phyloP scores from a whole-genome alignment of 2,329 filamentous ascomycete genomes.

The Pyricularia grisea region DNA sequence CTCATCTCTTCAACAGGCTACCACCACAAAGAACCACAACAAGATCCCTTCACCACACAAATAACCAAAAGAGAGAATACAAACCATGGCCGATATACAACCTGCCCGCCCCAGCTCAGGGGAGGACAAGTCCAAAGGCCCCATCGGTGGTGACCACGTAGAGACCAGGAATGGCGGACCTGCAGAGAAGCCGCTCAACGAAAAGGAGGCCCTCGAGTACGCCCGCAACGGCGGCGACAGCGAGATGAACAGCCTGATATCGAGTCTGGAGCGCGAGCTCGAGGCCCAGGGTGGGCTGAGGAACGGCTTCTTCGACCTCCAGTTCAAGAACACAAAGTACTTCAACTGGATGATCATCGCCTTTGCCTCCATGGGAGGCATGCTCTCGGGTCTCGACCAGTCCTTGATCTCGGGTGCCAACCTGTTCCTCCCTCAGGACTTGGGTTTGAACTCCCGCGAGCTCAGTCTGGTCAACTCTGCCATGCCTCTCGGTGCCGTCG shows the following conservation, averaged over 20 bases:
- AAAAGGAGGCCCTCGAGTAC: background rate
- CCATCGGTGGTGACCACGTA: background rate
- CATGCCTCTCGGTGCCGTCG: slow-evolving; percentile 64
- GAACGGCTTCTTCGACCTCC: slow-evolving; percentile 23
- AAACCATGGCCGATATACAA: background rate
- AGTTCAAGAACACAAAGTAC: slow-evolving; percentile 29
- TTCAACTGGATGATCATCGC: slow-evolving; percentile 61
- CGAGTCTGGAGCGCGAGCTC: background rate
- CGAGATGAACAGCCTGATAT: background rate
- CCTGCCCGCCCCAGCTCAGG: background rate
- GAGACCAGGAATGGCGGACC: background rate
- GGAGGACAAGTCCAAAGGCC: background rate
- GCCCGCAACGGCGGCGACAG: background rate
- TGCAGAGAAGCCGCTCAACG: background rate
- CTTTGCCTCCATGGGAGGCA: slow-evolving; percentile 67
- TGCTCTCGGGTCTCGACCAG: slow-evolving; percentile 65
- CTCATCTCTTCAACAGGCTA: background rate
- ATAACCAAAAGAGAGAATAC: background rate
- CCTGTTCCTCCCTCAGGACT: slow-evolving; percentile 51
- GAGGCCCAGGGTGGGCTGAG: slow-evolving; percentile 19
- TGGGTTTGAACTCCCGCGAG: slow-evolving; percentile 44
- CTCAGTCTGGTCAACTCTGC: slow-evolving; percentile 60
- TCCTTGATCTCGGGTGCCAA: slow-evolving; percentile 64
- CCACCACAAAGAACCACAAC: background rate
- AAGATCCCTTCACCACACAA: background rate